A percentile compares a stretch with the other conserved stretches of the same genome.
phyloP scores from a whole-genome alignment of 257 asterid genomes.

The Solanum bulbocastanum region DNA sequence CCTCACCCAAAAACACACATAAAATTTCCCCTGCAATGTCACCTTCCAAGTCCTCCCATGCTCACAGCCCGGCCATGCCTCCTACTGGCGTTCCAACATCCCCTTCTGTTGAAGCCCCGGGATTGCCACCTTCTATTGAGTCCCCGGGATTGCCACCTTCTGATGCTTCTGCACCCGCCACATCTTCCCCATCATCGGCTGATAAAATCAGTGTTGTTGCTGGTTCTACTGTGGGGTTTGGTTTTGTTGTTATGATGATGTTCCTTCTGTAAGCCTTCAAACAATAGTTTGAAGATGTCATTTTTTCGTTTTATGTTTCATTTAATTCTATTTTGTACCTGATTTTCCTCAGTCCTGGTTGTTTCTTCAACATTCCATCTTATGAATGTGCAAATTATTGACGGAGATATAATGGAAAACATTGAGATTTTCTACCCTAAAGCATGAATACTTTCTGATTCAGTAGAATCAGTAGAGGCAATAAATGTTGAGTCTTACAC shows the following conservation, averaged over 20 bases:
- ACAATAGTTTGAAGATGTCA: neutral
- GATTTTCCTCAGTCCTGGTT: neutral
- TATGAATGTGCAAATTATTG: neutral
- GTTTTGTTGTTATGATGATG: conserved; percentile 15
- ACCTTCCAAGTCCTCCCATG: conserved; percentile 5
- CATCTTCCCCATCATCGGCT: conserved; percentile 37
- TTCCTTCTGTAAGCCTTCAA: conserved; percentile 13
- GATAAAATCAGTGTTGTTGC: conserved; percentile 13
- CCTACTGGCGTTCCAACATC: conserved; percentile 16
- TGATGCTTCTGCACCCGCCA: conserved; percentile 5
- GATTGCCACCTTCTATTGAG: neutral
- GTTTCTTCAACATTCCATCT: neutral
- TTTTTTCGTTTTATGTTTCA: neutral
- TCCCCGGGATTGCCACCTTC: neutral
- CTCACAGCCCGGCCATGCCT: conserved; percentile 4
- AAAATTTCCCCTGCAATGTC: conserved; percentile 16
- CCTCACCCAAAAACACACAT: conserved; percentile 11
- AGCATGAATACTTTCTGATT: neutral
- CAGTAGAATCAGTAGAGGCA: neutral
- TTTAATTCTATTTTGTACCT: neutral
- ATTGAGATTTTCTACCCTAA: neutral
- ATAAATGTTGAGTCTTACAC: neutral
- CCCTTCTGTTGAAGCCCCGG: neutral
- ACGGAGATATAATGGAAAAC: neutral
- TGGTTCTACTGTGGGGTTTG: conserved; percentile 8